phyloP scores from a whole-genome alignment of 176 grass and related monocot species.

The Carex parvula region DNA sequence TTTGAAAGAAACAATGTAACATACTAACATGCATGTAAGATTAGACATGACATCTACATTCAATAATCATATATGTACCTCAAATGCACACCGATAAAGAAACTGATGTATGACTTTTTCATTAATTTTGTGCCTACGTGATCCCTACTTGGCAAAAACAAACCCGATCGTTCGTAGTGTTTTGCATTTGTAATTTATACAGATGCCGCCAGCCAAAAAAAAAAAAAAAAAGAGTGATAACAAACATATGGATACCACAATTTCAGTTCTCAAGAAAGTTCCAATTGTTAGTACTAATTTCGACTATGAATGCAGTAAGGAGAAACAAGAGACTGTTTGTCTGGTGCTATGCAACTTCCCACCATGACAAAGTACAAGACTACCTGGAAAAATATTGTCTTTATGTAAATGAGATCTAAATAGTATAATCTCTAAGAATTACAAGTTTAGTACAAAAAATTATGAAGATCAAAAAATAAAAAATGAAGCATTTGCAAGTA shows the following conservation, averaged over 20 bases:
- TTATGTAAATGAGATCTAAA: constrained; percentile 35
- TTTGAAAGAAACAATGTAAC: neutral
- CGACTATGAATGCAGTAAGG: neutral
- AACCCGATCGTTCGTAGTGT: neutral
- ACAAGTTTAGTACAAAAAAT: neutral
- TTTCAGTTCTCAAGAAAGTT: constrained; percentile 6
- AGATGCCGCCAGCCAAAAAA: neutral
- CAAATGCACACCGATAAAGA: neutral
- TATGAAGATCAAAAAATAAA: neutral
- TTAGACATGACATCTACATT: neutral
- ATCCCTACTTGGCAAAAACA: neutral
- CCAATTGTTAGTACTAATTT: neutral
- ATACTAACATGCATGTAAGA: neutral
- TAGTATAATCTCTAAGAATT: constrained; percentile 16
- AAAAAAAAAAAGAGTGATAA: neutral
- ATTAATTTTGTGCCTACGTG: neutral
- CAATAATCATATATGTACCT: neutral
- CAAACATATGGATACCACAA: neutral
- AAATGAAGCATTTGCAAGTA: neutral
- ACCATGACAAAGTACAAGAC: constrained; percentile 29
- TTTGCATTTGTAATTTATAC: neutral
- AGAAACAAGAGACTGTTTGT: constrained; percentile 25
- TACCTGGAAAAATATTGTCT: constrained; percentile 31
- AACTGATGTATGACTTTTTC: neutral
- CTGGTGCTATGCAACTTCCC: constrained; percentile 26